phyloP scores from a whole-genome alignment of 495 filamentous ascomycete genomes.

The Achaetomiella virescens region DNA sequence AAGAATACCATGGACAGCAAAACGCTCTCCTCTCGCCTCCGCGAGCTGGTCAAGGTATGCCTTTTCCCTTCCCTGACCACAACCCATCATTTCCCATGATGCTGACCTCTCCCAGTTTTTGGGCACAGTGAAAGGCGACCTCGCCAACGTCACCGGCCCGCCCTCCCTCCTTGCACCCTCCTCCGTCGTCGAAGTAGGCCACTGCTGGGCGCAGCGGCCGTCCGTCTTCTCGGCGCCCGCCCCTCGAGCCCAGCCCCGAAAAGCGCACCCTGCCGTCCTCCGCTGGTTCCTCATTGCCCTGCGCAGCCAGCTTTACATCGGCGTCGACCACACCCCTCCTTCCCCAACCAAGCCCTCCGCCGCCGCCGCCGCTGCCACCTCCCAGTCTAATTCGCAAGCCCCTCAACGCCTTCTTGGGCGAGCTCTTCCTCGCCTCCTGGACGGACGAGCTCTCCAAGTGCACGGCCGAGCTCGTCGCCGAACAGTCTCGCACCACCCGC shows the following conservation, averaged over 20 bases:
- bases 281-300: conserved; percentile 82
- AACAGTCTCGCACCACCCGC: conserved; percentile 68
- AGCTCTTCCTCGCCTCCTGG: conserved; percentile 52
- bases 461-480: conserved; percentile 63
- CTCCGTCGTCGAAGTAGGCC: conserved; percentile 76
- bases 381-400: conserved; percentile 33
- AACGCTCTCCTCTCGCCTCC: conserved; percentile 21
- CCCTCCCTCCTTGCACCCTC: conserved; percentile 76
- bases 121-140: conserved; percentile 77
- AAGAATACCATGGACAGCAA: conserved; percentile 15
- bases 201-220: conserved; percentile 84
- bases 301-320: conserved; percentile 62
- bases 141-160: conserved; percentile 78
- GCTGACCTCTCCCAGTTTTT: conserved; percentile 52
- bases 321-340: conserved; percentile 9
- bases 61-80: neutral
- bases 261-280: conserved; percentile 70
- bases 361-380: neutral
- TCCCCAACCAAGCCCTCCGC: neutral
- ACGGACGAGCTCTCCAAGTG: conserved; percentile 65
- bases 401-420: conserved; percentile 38
- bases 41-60: conserved; percentile 22
- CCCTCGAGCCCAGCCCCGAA: conserved; percentile 57
- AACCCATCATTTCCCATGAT: neutral
- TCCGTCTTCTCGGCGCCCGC: conserved; percentile 74